These are phyloP conservation scores for Geotrichum histeridarum DNA, from an alignment of 1,139 yeast species.

Conservation along the genomic window DNA sequence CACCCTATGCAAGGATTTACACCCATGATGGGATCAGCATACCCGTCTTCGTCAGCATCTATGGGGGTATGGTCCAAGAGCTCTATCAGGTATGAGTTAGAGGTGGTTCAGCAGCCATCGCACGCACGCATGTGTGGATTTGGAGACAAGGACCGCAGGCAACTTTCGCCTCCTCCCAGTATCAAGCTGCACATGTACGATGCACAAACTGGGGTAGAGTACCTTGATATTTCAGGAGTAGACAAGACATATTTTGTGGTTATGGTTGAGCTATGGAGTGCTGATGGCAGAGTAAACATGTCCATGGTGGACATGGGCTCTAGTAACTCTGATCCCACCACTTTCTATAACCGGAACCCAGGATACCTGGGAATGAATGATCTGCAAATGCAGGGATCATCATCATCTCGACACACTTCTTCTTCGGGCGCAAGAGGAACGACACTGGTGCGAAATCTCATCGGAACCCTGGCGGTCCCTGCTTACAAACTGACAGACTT, in stretches of 20 bases:
- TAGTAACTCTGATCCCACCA: not conserved
- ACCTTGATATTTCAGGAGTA: slow-evolving; percentile 27
- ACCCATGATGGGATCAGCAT: too few relatives aligned
- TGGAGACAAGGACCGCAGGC: slow-evolving; percentile 45
- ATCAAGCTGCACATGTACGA: slow-evolving; percentile 35
- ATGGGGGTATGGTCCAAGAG: not conserved
- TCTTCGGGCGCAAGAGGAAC: not conserved
- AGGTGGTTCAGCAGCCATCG: slow-evolving; percentile 42
- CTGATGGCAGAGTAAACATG: slow-evolving; percentile 35
- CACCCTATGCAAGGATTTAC: too few relatives aligned
- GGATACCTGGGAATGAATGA: slow-evolving; percentile 6
- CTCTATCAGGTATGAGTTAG: slow-evolving; percentile 23
- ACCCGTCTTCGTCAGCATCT: too few relatives aligned
- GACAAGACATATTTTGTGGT: slow-evolving; percentile 36
- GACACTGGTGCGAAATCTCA: slow-evolving; percentile 36
- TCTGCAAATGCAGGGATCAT: slow-evolving; percentile 5
- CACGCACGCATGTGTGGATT: slow-evolving; percentile 47
- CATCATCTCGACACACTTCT: not conserved
- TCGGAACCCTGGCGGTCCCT: slow-evolving; percentile 41
- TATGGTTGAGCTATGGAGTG: slow-evolving; percentile 40
- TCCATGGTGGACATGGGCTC: slow-evolving; percentile 24
- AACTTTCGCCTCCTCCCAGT: slow-evolving; percentile 45
- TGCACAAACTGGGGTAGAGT: slow-evolving; percentile 27
- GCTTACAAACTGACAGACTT: slow-evolving; percentile 40
- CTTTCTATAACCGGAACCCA: slow-evolving; percentile 2